Percentiles rank a stretch among this genome's conserved stretches.
Evolutionary conservation across 2,329 filamentous ascomycete species (phyloP).

Genomic region (Microsporum ferrugineum): DNA sequence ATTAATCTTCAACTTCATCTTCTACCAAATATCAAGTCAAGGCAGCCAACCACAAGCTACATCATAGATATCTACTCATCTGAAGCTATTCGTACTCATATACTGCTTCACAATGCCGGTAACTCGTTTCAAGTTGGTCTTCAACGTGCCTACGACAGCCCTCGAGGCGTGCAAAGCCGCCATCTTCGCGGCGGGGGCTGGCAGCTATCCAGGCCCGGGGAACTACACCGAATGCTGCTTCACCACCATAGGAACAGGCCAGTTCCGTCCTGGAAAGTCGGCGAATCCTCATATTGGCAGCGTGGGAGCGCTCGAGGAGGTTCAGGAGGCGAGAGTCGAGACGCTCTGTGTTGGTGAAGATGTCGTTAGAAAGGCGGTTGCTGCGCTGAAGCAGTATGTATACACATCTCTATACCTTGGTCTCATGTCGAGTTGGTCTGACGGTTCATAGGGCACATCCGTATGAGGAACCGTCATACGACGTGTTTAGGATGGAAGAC

Average conservation of each 20-base stretch:
- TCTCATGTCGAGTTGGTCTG: background rate
- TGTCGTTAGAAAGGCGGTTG: constrained; percentile 30
- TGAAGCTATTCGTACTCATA: background rate
- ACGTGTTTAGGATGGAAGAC: constrained; percentile 35
- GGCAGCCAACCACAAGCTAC: background rate
- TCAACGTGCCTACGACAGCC: constrained; percentile 32
- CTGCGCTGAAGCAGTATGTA: constrained; percentile 20
- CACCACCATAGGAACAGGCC: constrained; percentile 30
- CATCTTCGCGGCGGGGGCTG: constrained; percentile 33
- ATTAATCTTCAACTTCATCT: no score
- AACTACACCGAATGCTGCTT: constrained; percentile 34
- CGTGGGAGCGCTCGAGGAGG: constrained; percentile 29
- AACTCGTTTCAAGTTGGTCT: constrained; percentile 30
- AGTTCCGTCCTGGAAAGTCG: constrained; percentile 31
- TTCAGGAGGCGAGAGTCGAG: constrained; percentile 35
- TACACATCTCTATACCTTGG: background rate
- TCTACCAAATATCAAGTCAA: no score
- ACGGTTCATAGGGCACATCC: constrained; percentile 30
- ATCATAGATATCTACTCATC: background rate
- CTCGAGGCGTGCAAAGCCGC: constrained; percentile 33
- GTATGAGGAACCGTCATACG: constrained; percentile 37
- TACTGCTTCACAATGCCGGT: background rate
- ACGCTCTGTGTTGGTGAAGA: constrained; percentile 32
- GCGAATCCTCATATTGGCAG: constrained; percentile 33
- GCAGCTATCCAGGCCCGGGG: constrained; percentile 28